Evolutionary conservation across 768 basidiomycete genomes (phyloP), one percentile per base, ranked within the genome.

Genomic region (Exsudoporus frostii): DNA sequence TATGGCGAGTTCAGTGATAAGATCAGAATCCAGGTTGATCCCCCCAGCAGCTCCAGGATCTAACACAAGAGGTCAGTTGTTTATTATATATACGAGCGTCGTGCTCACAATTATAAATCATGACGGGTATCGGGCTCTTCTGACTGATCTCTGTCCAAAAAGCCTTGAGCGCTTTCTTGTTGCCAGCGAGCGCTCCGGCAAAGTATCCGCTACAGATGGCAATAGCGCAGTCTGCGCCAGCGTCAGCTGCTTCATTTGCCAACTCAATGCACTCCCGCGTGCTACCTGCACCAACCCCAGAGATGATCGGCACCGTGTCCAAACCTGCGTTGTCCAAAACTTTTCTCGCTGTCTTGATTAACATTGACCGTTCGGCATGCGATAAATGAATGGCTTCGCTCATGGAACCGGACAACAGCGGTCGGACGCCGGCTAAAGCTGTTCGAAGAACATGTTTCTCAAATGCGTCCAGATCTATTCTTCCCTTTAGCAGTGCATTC

Each of bases 121-220:
- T 80, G 44, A 95, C 84, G 3, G 94, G 92, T 45, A 97, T 84
- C 2, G 91, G 88, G 60, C 88, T 90, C 66, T 84, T 86, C 62
- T 83, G 76, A 14, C 88, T 73, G 34, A 96, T 83, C 62, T 93
- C 90, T 29, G 78, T 72, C 73, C 80, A 96, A 71, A 83, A 95
- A 0, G 79, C 78, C 72, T 91, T 91, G 60, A 95, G 74, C 1
- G 93, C 92, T 27, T 73, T 71, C 62, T 71, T 78, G 67, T 86
- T 77, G 22, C 70, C 71, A 34, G 78, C 75, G 59, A 93, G 76
- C 13, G 78, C 86, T 8, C 90, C 89, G 29, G 91, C 88, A 64
- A 85, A 97, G 74, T 93, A 95, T 45, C 92, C 91, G 60, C 88
- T 86, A 20, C 84, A 76, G 65, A 96, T 94, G 56, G 91, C 88